Percentiles rank a stretch among this genome's conserved stretches.
These are phyloP conservation scores for Fusarium sambucinum DNA, from an alignment of 2,329 filamentous ascomycete genomes.

Conservation along the genomic window DNA sequence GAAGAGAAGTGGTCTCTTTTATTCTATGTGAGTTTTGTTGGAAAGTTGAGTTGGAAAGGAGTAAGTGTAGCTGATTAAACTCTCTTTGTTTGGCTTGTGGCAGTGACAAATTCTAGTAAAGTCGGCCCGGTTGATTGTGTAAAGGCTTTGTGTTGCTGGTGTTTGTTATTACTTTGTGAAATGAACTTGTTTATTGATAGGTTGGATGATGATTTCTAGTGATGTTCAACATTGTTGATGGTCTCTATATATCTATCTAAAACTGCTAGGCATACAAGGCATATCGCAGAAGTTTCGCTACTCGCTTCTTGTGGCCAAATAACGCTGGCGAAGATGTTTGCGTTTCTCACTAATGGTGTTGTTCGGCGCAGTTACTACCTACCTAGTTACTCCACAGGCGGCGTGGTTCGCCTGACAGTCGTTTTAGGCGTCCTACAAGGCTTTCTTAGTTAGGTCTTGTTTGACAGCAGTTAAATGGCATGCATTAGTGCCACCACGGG, in stretches of 20 bases:
- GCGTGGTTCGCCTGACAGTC: too few relatives aligned
- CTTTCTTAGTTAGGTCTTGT: background rate
- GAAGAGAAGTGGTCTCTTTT: background rate
- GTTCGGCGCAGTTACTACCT: too few relatives aligned
- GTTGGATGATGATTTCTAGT: background rate
- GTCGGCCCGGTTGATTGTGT: constrained; percentile 2
- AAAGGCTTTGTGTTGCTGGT: constrained; percentile 2
- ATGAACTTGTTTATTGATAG: background rate
- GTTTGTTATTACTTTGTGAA: background rate
- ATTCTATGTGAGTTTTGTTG: background rate
- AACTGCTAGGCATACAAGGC: background rate
- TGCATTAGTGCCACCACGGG: background rate
- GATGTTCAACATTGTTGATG: background rate
- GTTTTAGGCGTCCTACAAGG: background rate
- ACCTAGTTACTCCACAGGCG: too few relatives aligned
- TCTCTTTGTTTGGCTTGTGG: background rate
- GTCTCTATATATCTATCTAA: background rate
- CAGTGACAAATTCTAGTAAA: constrained; percentile 1
- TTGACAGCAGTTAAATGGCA: background rate
- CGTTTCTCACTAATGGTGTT: too few relatives aligned
- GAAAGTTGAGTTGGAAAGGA: background rate
- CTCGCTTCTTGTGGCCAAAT: too few relatives aligned
- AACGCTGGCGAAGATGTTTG: too few relatives aligned
- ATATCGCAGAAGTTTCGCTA: too few relatives aligned
- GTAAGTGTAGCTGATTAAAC: background rate